Conservation (phyloP, 306 rosid species). For the Trichosanthes cucumerina region DNA sequence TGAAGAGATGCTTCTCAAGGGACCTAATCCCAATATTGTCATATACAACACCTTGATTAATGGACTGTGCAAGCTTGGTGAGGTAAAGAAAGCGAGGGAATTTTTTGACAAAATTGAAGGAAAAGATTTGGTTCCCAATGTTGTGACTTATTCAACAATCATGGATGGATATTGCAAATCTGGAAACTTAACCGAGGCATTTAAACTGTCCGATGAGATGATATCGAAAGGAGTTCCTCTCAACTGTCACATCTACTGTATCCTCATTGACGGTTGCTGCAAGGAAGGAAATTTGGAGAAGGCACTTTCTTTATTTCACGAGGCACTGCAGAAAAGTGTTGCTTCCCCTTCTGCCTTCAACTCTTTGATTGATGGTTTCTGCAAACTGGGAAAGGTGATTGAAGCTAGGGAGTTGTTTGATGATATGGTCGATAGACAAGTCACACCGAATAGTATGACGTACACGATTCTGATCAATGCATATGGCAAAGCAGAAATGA, state of each 20-base stretch:
- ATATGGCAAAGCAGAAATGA: slow-evolving; percentile 20
- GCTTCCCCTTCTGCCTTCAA: slow-evolving; percentile 26
- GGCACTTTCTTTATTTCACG: slow-evolving; percentile 23
- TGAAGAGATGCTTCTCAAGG: slow-evolving; percentile 30
- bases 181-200: slow-evolving; percentile 27
- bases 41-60: slow-evolving; percentile 29
- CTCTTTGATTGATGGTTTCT: slow-evolving; percentile 29
- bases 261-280: slow-evolving; percentile 37
- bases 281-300: slow-evolving; percentile 26
- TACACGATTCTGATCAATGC: slow-evolving; percentile 28
- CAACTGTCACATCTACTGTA: slow-evolving; percentile 21
- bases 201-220: slow-evolving; percentile 30
- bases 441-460: slow-evolving; percentile 22
- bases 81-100: slow-evolving; percentile 26
- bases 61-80: slow-evolving; percentile 39
- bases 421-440: slow-evolving; percentile 20
- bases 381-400: slow-evolving; percentile 20
- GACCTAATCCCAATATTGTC: slow-evolving; percentile 26
- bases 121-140: slow-evolving; percentile 27
- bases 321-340: slow-evolving; percentile 23
- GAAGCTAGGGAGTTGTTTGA: slow-evolving; percentile 30
- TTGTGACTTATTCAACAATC: slow-evolving; percentile 32
- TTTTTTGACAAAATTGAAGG: slow-evolving; percentile 23
- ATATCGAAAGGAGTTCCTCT: slow-evolving; percentile 21
- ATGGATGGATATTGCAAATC: slow-evolving; percentile 33